phyloP scores from a whole-genome alignment of 306 rosid genomes.

The Trichosanthes truncata region DNA sequence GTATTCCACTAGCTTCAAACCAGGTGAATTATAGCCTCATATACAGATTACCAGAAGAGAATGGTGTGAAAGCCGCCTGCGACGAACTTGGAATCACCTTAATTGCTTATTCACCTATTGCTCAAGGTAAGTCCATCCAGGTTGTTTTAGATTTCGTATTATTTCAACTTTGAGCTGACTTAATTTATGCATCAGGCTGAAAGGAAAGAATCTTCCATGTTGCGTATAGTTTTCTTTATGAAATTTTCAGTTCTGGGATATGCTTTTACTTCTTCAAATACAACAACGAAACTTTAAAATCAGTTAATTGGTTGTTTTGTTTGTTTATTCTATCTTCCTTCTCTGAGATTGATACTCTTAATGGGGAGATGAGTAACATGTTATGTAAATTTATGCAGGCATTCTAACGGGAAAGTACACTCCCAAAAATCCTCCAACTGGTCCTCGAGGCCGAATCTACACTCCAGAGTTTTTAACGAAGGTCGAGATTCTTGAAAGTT shows the following conservation, averaged over 20 bases:
- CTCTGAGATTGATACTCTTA: background rate
- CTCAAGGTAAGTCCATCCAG: slow-evolving; percentile 47
- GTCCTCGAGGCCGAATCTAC: slow-evolving; percentile 73
- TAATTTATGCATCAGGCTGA: background rate
- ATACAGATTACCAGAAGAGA: slow-evolving; percentile 70
- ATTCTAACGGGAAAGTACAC: slow-evolving; percentile 78
- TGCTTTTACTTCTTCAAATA: background rate
- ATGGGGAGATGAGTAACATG: background rate
- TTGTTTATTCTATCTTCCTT: background rate
- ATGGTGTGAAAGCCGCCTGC: slow-evolving; percentile 73
- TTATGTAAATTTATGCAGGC: slow-evolving; percentile 34
- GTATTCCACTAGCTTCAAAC: slow-evolving; percentile 85
- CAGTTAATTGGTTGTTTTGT: background rate
- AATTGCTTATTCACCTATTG: slow-evolving; percentile 94
- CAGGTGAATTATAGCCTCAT: slow-evolving; percentile 96
- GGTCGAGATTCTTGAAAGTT: slow-evolving; percentile 22
- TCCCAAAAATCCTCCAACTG: slow-evolving; percentile 64
- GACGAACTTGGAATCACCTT: slow-evolving; percentile 88
- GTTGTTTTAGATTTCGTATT: background rate
- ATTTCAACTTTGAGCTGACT: background rate
- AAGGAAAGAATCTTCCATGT: background rate
- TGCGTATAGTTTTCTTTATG: background rate
- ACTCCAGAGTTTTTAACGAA: slow-evolving; percentile 58
- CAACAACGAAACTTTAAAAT: background rate
- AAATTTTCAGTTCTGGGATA: background rate